Evolutionary conservation across 164 flowering plant species (phyloP).

Genomic region (Stephania yunnanensis): DNA sequence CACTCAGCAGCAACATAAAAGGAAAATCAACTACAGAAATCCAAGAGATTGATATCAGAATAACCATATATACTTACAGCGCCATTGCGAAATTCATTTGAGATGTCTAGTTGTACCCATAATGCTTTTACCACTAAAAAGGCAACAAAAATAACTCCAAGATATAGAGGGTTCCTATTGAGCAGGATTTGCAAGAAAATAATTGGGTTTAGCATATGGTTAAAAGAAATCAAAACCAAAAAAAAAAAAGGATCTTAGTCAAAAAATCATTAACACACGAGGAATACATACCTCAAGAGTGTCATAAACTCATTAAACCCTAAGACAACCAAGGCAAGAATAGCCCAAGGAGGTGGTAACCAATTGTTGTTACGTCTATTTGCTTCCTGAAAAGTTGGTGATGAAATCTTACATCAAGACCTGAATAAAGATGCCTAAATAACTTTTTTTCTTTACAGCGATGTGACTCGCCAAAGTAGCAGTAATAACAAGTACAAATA

Average conservation of each 20-base stretch:
- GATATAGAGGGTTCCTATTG: constrained; percentile 81
- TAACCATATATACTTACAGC: constrained; percentile 52
- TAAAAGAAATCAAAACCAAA: not conserved
- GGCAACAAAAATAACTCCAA: constrained; percentile 57
- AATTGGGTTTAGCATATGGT: not conserved
- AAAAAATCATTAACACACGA: not conserved
- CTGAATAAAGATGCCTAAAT: too few species aligned
- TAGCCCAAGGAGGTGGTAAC: constrained; percentile 98
- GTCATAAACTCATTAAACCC: constrained; percentile 97
- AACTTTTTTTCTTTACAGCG: not conserved
- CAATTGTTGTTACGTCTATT: constrained; percentile 77
- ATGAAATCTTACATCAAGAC: too few species aligned
- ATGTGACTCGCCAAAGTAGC: not conserved
- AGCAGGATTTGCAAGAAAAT: not conserved
- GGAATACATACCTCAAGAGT: constrained; percentile 55
- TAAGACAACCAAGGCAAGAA: constrained; percentile 58
- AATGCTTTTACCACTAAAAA: constrained; percentile 65
- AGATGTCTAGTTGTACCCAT: constrained; percentile 79
- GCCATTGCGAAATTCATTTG: constrained; percentile 81
- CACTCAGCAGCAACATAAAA: too few species aligned
- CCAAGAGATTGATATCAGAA: not conserved
- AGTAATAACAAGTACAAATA: not conserved
- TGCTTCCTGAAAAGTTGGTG: constrained; percentile 55
- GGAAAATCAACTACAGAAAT: not conserved
- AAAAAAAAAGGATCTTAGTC: not conserved